phyloP scores from a whole-genome alignment of 192 early-diverging fungal species.

The Entomortierella lignicola region DNA sequence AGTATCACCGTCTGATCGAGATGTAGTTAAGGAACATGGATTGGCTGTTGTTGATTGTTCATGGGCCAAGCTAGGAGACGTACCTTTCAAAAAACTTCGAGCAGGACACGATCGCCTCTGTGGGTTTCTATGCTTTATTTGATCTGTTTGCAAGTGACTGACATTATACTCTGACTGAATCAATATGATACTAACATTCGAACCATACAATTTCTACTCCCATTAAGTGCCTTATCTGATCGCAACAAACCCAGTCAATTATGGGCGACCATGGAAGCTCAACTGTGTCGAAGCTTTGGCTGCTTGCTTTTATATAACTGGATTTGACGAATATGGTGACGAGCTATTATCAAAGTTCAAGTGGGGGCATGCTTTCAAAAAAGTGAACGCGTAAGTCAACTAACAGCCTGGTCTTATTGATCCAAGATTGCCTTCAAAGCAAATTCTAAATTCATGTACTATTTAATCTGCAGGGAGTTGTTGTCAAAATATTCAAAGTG shows the following conservation, averaged over 20 bases:
- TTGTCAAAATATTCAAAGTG: conserved; percentile 81
- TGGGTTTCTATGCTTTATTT: conserved; percentile 50
- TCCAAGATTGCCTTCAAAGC: background rate
- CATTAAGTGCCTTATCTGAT: conserved; percentile 89
- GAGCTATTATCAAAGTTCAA: conserved; percentile 88
- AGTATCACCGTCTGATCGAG: conserved; percentile 87
- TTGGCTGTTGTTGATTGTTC: conserved; percentile 97
- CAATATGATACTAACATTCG: background rate
- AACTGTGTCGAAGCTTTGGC: conserved; percentile 99
- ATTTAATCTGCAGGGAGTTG: conserved; percentile 66
- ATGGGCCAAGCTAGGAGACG: conserved; percentile 94
- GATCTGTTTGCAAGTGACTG: background rate
- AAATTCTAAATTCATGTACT: background rate
- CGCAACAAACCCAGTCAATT: conserved; percentile 97
- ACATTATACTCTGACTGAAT: conserved; percentile 1
- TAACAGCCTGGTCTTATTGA: background rate
- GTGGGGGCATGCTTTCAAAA: conserved; percentile 94
- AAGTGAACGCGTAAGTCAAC: conserved; percentile 80
- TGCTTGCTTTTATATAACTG: conserved; percentile 91
- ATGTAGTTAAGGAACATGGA: conserved; percentile 81
- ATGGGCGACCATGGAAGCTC: conserved; percentile 94
- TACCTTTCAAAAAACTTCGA: conserved; percentile 91
- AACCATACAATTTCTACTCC: background rate
- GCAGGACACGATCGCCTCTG: conserved; percentile 86
- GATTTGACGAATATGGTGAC: conserved; percentile 74